Evolutionary conservation across 2,329 filamentous ascomycete genomes (phyloP).

Genomic region (Paracorniculantispora psalliotae): DNA sequence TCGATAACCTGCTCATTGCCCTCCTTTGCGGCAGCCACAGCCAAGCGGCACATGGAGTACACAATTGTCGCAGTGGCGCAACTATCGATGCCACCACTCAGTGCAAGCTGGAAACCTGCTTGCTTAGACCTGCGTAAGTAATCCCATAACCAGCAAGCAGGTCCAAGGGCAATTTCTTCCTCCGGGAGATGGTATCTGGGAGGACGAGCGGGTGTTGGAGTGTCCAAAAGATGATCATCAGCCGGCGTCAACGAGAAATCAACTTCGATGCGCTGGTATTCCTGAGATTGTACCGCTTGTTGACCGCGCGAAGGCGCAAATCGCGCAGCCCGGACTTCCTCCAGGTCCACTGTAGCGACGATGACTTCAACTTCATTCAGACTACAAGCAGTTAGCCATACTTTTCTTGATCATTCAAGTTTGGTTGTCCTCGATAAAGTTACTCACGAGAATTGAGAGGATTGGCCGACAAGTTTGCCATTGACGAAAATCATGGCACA

Average conservation of each 20-base stretch:
- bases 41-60: conserved; percentile 49
- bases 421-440: conserved; percentile 43
- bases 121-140: conserved; percentile 47
- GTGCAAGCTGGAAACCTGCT: conserved; percentile 52
- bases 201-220: conserved; percentile 38
- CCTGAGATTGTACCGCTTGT: conserved; percentile 44
- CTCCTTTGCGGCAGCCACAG: conserved; percentile 44
- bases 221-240: conserved; percentile 35
- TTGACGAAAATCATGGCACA: conserved; percentile 61
- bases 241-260: conserved; percentile 9
- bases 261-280: conserved; percentile 18
- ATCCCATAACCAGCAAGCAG: conserved; percentile 64
- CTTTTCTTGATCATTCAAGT: background rate
- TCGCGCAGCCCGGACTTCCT: conserved; percentile 62
- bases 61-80: conserved; percentile 46
- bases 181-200: conserved; percentile 56
- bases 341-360: conserved; percentile 62
- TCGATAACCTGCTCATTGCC: conserved; percentile 23
- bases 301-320: conserved; percentile 50
- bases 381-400: background rate
- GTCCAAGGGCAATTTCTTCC: conserved; percentile 58
- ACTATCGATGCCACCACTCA: conserved; percentile 53
- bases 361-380: conserved; percentile 52
- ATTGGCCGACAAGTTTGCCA: conserved; percentile 58
- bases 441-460: conserved; percentile 50